Base-by-base conservation (phyloP, 805 yeast species). In the Metschnikowia amazonensis region DNA sequence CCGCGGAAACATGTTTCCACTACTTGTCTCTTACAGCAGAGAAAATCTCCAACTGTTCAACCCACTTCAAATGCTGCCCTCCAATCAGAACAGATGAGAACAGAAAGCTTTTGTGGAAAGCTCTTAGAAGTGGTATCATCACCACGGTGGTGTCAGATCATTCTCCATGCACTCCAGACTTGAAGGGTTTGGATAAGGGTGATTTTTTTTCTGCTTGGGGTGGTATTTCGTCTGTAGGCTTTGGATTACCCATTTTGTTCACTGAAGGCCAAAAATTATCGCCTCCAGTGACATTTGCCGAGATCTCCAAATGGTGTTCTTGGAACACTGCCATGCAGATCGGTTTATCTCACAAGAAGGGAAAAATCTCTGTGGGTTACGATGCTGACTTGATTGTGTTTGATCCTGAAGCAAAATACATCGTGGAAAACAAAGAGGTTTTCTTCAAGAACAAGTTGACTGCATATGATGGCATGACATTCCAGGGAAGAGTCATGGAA, bases 171-270 rank as follows among this genome's bases (percentile, higher is more conserved):
- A 88, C 96, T 0, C 96, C 97, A 0, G 88, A 88, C 49, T 72
- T 90, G 58, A 90, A 90, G 65, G 86, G 87, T 18, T 71, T 89
- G 43, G 84, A 80, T 9, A 74, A 79, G 48, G 97, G 97, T 33
- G 96, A 90, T 61, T 90, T 90, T 62, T 80, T 90, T 56, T 77
- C 82, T 29, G 95, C 97, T 2, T 90, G 98, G 98, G 98, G 97
- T 29, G 98, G 98, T 8, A 89, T 90, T 33, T 76, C 96, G 1
- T 86, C 96, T 1, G 95, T 90, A 27, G 98, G 98, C 0, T 78
- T 92, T 33, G 97, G 97, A 0, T 72, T 90, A 38, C 86, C 95
- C 0, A 76, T 89, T 32, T 65, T 90, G 42, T 84, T 80, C 75
- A 87, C 96, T 1, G 89, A 84, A 56, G 89, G 86, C 9, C 53